A percentile compares a stretch with the other conserved stretches of the same genome.
Conservation (phyloP, 1,284 basidiomycete species). For the Pseudomicrostroma phylloplanum region DNA sequence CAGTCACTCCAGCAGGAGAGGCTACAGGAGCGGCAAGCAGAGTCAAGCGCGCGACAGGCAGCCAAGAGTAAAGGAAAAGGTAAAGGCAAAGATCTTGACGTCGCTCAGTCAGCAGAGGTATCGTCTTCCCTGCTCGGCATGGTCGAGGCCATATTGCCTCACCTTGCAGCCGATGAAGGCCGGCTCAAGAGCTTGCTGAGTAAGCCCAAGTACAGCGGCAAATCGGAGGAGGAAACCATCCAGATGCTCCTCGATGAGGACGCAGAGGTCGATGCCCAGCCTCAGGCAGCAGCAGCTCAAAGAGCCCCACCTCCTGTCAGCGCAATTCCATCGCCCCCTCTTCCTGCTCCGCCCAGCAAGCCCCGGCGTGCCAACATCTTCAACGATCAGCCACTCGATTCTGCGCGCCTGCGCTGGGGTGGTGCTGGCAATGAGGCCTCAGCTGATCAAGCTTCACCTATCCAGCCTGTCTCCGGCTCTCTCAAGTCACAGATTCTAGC, state of each 20-base stretch:
- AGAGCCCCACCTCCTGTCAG: not conserved
- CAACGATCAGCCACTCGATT: not conserved
- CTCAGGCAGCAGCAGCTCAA: not conserved
- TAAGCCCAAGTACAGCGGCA: slow-evolving; percentile 1
- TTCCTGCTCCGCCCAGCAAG: not conserved
- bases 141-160: not conserved
- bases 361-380: not conserved
- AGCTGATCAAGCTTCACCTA: not conserved
- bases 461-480: not conserved
- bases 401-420: not conserved
- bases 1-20: not conserved
- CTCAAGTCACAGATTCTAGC: not conserved
- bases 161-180: not conserved
- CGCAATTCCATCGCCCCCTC: not conserved
- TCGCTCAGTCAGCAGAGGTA: not conserved
- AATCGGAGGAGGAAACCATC: not conserved
- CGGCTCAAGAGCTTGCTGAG: not conserved
- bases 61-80: not conserved
- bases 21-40: not conserved
- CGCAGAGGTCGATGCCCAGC: not conserved
- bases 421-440: not conserved
- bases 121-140: not conserved
- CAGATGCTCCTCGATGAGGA: slow-evolving; percentile 2
- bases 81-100: not conserved
- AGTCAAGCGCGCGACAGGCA: not conserved